Evolutionary conservation across 2,329 filamentous ascomycete species (phyloP), one percentile per base, ranked within the genome.

Genomic region (Sphaceloma murrayae): DNA sequence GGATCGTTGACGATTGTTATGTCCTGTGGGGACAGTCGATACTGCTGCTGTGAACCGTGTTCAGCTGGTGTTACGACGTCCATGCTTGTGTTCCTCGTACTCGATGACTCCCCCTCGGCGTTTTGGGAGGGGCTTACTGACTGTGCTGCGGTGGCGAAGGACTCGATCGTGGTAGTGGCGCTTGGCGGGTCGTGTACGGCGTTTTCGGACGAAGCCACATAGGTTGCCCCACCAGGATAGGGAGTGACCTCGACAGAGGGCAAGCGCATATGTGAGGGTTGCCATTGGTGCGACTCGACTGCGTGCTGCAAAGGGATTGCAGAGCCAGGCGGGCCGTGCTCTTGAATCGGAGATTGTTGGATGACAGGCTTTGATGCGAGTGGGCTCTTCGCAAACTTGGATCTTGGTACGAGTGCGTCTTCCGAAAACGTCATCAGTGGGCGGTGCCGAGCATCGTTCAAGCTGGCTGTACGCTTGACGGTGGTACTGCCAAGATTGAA

Each of bases 1-100:
- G 22, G 19, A n/a, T 40, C 36, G 36, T 40, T 40, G 22, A 40
- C 36, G 10, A 40, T 40, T n/a, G 36, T 40, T 8, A 40, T 40
- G 24, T 40, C 36, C 3, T 26, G 36, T 40, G 36, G 22, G 13
- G 36, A 40, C 2, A 40, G 36, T 6, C 36, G 36, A 16, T 40
- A 40, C 14, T 40, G 36, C 2, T 24, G 17, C 27, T 19, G 24
- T 9, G 24, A 26, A 13, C 26, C 22, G 14, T 40, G 36, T 16
- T 40, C 13, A n/a, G 27, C 36, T 7, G 36, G 36, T 11, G 22
- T 22, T 17, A 26, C 22, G 2, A 40, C 36, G n/a, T 40, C 36
- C 11, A 40, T 22, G 17, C 36, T 40, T 7, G 36, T 40, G 4
- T 40, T 22, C 5, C 36, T 17, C 6, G 36, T 40, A 26, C 36